phyloP scores from a whole-genome alignment of 306 rosid species.

The Pueraria montana region DNA sequence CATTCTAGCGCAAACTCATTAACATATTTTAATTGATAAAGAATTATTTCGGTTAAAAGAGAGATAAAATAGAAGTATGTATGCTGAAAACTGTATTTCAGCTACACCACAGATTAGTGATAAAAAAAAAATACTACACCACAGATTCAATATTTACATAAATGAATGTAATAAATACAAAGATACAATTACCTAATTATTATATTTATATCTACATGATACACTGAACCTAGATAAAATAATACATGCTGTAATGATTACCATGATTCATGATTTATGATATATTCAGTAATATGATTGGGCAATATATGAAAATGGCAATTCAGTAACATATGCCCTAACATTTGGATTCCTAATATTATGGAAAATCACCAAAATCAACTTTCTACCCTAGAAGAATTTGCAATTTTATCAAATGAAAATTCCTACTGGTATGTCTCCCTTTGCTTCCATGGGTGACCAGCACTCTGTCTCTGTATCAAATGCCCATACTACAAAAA shows the following conservation, averaged over 20 bases:
- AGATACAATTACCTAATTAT: constrained; percentile 2
- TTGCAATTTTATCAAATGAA: constrained; percentile 31
- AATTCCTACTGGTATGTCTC: constrained; percentile 80
- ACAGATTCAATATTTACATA: not conserved
- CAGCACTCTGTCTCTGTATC: constrained; percentile 94
- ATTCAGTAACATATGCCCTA: not conserved
- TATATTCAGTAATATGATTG: not conserved
- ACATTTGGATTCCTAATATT: constrained; percentile 20
- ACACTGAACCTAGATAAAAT: not conserved
- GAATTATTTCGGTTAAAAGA: constrained; percentile 3
- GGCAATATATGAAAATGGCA: constrained; percentile 17
- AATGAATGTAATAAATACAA: constrained; percentile 1
- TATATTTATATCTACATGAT: not conserved
- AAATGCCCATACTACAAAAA: constrained; percentile 87
- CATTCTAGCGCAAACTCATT: not conserved
- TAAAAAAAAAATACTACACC: not conserved
- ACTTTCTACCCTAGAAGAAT: not conserved
- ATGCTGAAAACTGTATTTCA: constrained; percentile 1
- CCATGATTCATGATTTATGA: constrained; percentile 14
- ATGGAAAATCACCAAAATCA: not conserved
- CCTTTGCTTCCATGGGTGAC: constrained; percentile 95
- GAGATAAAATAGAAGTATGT: not conserved
- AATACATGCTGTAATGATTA: constrained; percentile 2
- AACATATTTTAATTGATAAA: constrained; percentile 11
- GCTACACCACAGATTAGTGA: not conserved